phyloP scores from a whole-genome alignment of 768 basidiomycete genomes.

The Lactarius akahatsu region DNA sequence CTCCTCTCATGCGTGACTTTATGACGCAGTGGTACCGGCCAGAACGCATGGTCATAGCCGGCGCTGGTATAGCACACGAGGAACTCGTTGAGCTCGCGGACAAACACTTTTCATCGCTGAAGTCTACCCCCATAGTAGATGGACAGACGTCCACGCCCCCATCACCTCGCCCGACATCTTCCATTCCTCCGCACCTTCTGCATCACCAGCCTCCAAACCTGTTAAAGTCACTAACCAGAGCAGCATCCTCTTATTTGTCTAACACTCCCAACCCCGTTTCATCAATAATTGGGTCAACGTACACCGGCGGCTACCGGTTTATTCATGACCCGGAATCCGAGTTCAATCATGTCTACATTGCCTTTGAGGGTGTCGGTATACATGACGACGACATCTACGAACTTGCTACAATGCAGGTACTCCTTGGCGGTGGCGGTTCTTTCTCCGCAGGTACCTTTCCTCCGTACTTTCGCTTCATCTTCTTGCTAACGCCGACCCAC shows the following conservation, averaged over 20 bases:
- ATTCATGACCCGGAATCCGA: constrained; percentile 61
- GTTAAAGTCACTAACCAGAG: constrained; percentile 69
- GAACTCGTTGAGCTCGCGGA: constrained; percentile 84
- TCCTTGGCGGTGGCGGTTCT: constrained; percentile 92
- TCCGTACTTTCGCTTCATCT: neutral
- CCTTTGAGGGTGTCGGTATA: constrained; percentile 88
- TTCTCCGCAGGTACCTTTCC: constrained; percentile 78
- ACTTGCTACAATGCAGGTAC: constrained; percentile 89
- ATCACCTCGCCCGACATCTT: constrained; percentile 33
- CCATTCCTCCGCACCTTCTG: constrained; percentile 57
- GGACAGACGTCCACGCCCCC: constrained; percentile 33
- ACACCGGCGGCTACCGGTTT: constrained; percentile 83
- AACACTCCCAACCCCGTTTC: constrained; percentile 29
- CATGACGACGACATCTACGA: constrained; percentile 91
- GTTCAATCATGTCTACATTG: constrained; percentile 92
- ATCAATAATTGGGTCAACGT: constrained; percentile 42
- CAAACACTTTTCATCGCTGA: constrained; percentile 75
- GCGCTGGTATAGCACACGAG: constrained; percentile 88
- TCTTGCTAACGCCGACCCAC: constrained; percentile 22
- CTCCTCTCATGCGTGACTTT: constrained; percentile 56
- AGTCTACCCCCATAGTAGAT: constrained; percentile 35
- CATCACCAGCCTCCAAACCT: constrained; percentile 49
- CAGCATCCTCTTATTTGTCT: constrained; percentile 71
- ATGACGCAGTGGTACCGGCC: constrained; percentile 87
- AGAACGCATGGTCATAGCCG: constrained; percentile 93